Evolutionary conservation across 208 protist genomes (phyloP).

Genomic region (Trichomonas vaginalis): DNA sequence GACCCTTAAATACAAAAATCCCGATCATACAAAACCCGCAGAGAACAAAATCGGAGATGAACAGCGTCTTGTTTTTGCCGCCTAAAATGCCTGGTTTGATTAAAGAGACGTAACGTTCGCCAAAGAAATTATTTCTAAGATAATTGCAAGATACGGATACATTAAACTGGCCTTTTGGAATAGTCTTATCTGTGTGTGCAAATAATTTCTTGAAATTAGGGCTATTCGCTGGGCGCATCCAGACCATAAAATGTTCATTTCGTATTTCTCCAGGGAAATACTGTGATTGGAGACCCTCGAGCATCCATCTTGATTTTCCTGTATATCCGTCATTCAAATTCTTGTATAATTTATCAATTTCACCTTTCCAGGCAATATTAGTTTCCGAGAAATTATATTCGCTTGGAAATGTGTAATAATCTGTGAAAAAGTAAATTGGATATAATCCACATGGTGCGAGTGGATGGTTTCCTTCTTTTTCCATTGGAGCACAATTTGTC

Average conservation of each 20-base stretch:
- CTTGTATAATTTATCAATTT: too few species aligned
- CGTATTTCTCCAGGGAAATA: neutral
- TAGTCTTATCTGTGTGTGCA: neutral
- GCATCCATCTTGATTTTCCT: neutral
- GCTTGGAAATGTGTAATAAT: neutral
- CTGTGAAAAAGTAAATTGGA: neutral
- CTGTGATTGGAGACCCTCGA: neutral
- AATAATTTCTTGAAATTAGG: neutral
- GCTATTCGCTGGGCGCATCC: neutral
- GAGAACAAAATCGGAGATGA: neutral
- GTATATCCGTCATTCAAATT: neutral
- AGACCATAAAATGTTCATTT: neutral
- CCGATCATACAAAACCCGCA: neutral
- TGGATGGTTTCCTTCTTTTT: neutral
- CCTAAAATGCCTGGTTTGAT: neutral
- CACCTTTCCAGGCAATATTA: neutral
- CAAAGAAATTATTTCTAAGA: neutral
- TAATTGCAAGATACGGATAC: neutral
- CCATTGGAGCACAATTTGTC: neutral
- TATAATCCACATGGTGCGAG: neutral
- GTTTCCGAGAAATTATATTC: neutral
- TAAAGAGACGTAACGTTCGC: neutral
- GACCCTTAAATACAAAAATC: too few species aligned
- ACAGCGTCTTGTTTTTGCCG: neutral
- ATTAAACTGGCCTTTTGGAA: neutral